Evolutionary conservation across 192 early-diverging fungal genomes (phyloP), one percentile per base, ranked within the genome.

Genomic region (Coemansia erecta): DNA sequence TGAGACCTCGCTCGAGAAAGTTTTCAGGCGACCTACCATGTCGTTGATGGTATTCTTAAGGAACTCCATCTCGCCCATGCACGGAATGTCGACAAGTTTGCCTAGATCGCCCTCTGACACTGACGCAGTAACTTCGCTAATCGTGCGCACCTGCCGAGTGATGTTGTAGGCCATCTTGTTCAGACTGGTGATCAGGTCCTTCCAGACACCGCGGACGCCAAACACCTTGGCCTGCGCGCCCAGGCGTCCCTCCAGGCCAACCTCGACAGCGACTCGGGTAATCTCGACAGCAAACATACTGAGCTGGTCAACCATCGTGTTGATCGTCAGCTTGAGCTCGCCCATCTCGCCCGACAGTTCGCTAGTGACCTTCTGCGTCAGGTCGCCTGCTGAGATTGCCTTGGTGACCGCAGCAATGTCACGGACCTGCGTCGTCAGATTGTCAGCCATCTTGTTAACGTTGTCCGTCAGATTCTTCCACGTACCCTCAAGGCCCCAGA

Each of bases 181-280:
- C 23, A 86, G 77, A 54, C 80, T 84, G 43, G 80, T 80, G 0
- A 77, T 85, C 35, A 87, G 61, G 54, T 82, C 75, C 54, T 72
- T 81, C 86, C 86, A 87, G 4, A 73, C 82, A 19, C 86, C 86
- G 10, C 72, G 56, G 50, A 84, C 76, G 51, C 72, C 73, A 2
- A 28, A 18, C 0, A 67, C 68, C n/a, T 53, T 17, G 17, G 81
- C 81, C 65, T 90, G 87, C 0, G 85, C 85, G 53, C 89, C 91
- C 3, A 92, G 77, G 28, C 85, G 83, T 8, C 91, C 89, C 64
- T 90, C 86, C 26, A 85, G 82, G 7, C 85, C 88, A 5, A 85
- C 85, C 51, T 90, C 85, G 3, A 81, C 83, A 17, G 88, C 85
- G 6, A 90, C 88, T 49, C 85, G 78, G 26, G 85, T 88, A 17